These are phyloP conservation scores for Ampelomyces quisqualis DNA, from an alignment of 2,329 filamentous ascomycete genomes.

Conservation along the genomic window DNA sequence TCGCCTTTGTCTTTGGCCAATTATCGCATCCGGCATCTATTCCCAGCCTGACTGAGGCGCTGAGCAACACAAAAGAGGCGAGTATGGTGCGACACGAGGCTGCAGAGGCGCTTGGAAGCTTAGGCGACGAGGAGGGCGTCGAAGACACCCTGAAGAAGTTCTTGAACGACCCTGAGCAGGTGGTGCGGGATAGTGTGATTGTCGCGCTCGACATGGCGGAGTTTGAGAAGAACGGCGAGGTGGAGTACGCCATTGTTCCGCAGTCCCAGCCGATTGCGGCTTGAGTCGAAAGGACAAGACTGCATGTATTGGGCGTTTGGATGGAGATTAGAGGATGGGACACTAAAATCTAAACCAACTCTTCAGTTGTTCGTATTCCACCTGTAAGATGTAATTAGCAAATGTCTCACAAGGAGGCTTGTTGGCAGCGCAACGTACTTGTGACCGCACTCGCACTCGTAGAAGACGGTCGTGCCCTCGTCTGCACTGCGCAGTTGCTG, in stretches of 20 bases:
- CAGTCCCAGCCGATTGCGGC: conserved; percentile 33
- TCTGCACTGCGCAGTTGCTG: conserved; percentile 89
- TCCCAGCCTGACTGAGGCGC: conserved; percentile 74
- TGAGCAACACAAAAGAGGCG: conserved; percentile 77
- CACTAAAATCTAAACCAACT: conserved; percentile 35
- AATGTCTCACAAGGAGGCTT: conserved; percentile 3
- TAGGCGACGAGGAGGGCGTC: conserved; percentile 91
- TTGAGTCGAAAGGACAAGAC: conserved; percentile 9
- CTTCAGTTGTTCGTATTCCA: conserved; percentile 64
- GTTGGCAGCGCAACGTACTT: conserved; percentile 62
- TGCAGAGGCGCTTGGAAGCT: conserved; percentile 89
- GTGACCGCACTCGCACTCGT: conserved; percentile 81
- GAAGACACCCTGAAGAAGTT: conserved; percentile 82
- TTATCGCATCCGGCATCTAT: conserved; percentile 96
- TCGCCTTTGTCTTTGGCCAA: conserved; percentile 97
- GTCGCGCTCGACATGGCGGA: conserved; percentile 98
- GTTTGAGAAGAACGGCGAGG: conserved; percentile 84
- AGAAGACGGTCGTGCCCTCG: conserved; percentile 92
- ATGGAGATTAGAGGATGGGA: conserved; percentile 14
- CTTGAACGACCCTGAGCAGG: conserved; percentile 84
- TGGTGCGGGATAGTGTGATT: conserved; percentile 91
- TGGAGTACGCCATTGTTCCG: conserved; percentile 90
- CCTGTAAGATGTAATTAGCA: conserved; percentile 34
- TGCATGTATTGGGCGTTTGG: conserved; percentile 32
- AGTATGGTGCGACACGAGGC: conserved; percentile 99